phyloP scores from a whole-genome alignment of 805 yeast genomes.

The Saccharomycopsis sp. region DNA sequence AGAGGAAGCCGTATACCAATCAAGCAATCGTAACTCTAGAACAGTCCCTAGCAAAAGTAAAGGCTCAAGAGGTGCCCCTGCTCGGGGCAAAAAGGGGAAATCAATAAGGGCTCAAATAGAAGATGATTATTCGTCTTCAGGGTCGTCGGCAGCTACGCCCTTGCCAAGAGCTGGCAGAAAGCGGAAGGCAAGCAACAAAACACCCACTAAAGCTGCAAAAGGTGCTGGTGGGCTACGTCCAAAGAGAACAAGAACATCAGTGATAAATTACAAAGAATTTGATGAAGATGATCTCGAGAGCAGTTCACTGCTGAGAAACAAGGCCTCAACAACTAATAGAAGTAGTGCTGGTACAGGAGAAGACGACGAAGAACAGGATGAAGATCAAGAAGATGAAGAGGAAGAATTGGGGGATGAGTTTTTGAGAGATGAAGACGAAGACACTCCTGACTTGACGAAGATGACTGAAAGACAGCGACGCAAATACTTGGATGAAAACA shows the following conservation, averaged over 20 bases:
- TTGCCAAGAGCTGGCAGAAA: background rate
- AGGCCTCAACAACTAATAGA: background rate
- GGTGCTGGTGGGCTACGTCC: background rate
- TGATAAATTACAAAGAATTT: conserved; percentile 13
- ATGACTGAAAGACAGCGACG: conserved; percentile 55
- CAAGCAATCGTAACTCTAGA: background rate
- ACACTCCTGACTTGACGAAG: conserved; percentile 37
- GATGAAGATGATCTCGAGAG: background rate
- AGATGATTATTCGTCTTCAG: conserved; percentile 4
- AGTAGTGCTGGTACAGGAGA: conserved; percentile 1
- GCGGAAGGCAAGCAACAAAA: background rate
- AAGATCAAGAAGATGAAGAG: conserved; percentile 28
- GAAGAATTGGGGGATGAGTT: conserved; percentile 26
- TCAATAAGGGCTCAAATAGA: conserved; percentile 2
- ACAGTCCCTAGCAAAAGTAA: background rate
- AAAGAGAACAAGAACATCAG: conserved; percentile 8
- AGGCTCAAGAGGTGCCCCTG: background rate
- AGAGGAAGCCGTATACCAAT: background rate
- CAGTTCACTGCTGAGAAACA: background rate
- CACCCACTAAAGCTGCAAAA: background rate
- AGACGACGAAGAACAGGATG: conserved; percentile 18
- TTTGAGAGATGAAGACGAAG: conserved; percentile 36
- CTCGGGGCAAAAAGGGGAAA: conserved; percentile 1
- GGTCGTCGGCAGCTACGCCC: conserved; percentile 1
- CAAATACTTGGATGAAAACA: conserved; percentile 30